Percentiles rank a stretch among this genome's conserved stretches.
Evolutionary conservation across 2,329 filamentous ascomycete species (phyloP).

Genomic region (Epichloe gansuensis): DNA sequence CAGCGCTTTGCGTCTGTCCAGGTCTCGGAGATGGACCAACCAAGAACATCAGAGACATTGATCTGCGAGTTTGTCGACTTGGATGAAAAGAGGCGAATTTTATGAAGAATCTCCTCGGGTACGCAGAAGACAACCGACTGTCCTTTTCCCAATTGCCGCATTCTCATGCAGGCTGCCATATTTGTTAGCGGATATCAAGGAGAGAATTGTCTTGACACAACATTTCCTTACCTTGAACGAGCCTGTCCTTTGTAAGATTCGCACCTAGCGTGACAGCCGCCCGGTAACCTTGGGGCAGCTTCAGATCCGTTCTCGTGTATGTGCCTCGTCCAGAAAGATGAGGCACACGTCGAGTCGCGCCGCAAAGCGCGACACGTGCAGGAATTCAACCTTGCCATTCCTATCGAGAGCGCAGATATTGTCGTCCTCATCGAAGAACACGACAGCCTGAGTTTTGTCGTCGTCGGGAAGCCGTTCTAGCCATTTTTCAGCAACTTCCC

Average conservation of each 20-base stretch:
- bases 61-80: slow-evolving; percentile 17
- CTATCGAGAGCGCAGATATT: slow-evolving; percentile 42
- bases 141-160: slow-evolving; percentile 54
- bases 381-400: slow-evolving; percentile 29
- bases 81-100: slow-evolving; percentile 26
- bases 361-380: slow-evolving; percentile 47
- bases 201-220: too few relatives aligned
- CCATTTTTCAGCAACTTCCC: slow-evolving; percentile 41
- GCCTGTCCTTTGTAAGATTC: slow-evolving; percentile 52
- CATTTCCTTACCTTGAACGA: slow-evolving; percentile 49
- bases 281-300: slow-evolving; percentile 42
- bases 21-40: slow-evolving; percentile 49
- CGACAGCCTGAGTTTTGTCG: slow-evolving; percentile 17
- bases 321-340: slow-evolving; percentile 57
- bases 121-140: slow-evolving; percentile 53
- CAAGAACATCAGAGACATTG: slow-evolving; percentile 40
- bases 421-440: slow-evolving; percentile 48
- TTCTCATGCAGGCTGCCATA: slow-evolving; percentile 52
- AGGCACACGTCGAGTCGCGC: slow-evolving; percentile 46
- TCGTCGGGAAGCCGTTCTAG: slow-evolving; percentile 18
- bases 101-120: slow-evolving; percentile 43
- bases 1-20: slow-evolving; percentile 31
- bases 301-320: slow-evolving; percentile 58
- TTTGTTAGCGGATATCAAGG: neutral
- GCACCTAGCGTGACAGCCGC: slow-evolving; percentile 58